Evolutionary conservation across 176 grass and related monocot genomes (phyloP), one percentile per base, ranked within the genome.

Genomic region (Cocos nucifera): DNA sequence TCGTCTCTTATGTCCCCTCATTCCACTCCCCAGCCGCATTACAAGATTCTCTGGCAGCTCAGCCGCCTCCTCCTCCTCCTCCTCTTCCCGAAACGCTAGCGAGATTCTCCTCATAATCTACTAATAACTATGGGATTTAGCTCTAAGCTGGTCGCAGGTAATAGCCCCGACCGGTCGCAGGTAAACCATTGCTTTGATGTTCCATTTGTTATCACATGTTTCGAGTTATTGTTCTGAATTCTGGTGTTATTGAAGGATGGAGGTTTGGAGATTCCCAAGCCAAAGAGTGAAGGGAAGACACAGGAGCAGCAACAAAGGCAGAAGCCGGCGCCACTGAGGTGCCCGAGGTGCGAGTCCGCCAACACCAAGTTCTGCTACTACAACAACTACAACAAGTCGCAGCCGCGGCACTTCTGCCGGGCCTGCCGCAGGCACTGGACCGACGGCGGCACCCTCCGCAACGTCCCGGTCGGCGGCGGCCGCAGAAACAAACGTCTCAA

Each of bases 401-500:
- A 66, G 50, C 64, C 64, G 17, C 22, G 64, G 18, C 19, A 66
- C 50, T 66, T 18, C 50, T 66, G 64, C 25, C 50, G 48, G 50
- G 19, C 50, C 8, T 66, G 64, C 50, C 24, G 28, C 3, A 22
- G 64, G 4, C 15, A 53, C 64, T 66, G 64, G 64, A 66, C 64
- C 5, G 50, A 66, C 16, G 64, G 64, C 22, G 64, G 64, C 50
- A 6, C 23, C 51, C 65, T 68, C 26, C 65, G 65, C 26, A 68
- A 56, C 52, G 53, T 68, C 65, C 65, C 65, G 17, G 65, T 56
- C 9, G 65, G 65, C 26, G 65, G 65, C 26, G 19, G 52, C 51
- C 53, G 50, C 26, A 68, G 56, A 26, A 68, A 68, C 69, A 96
- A 96, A 64, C 86, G 87, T 0, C 83, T 76, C 61, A 82, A 65